Percentiles rank a stretch among this genome's conserved stretches.
Conservation (phyloP, 148 eudicot species). For the Nepenthes gracilis region DNA sequence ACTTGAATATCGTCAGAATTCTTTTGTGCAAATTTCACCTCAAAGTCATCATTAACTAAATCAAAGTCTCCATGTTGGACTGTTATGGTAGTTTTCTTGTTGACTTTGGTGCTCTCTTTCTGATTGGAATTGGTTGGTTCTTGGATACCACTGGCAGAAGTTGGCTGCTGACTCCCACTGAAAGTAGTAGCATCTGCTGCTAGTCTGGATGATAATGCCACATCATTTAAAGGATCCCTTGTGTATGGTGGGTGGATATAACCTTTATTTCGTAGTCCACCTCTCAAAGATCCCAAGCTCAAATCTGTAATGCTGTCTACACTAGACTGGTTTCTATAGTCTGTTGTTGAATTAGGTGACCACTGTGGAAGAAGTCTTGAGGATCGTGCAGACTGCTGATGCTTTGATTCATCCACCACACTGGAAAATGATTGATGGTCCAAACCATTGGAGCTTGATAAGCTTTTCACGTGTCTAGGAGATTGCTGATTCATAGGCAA, state of each 20-base stretch:
- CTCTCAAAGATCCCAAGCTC: slow-evolving; percentile 44
- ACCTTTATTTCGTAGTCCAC: slow-evolving; percentile 59
- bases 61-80: slow-evolving; percentile 11
- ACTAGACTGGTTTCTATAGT: slow-evolving; percentile 19
- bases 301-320: slow-evolving; percentile 27
- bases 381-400: slow-evolving; percentile 15
- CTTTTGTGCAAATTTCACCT: slow-evolving; percentile 16
- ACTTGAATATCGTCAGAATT: slow-evolving; percentile 8
- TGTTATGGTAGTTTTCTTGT: slow-evolving; percentile 11
- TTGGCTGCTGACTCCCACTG: slow-evolving; percentile 10
- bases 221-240: slow-evolving; percentile 17
- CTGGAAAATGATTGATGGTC: slow-evolving; percentile 6
- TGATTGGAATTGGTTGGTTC: too few relatives aligned
- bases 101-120: slow-evolving; percentile 2
- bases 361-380: slow-evolving; percentile 6
- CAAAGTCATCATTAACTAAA: slow-evolving; percentile 25
- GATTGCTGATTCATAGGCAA: slow-evolving; percentile 10
- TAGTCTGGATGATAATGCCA: slow-evolving; percentile 18
- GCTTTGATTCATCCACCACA: slow-evolving; percentile 7
- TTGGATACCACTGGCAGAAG: slow-evolving; percentile 8
- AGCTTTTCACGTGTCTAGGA: slow-evolving; percentile 3
- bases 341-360: slow-evolving; percentile 12
- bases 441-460: slow-evolving; percentile 15
- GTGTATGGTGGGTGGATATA: slow-evolving; percentile 28
- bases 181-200: slow-evolving; percentile 13